phyloP scores from a whole-genome alignment of 257 asterid genomes.

The Solanum medicagineum region DNA sequence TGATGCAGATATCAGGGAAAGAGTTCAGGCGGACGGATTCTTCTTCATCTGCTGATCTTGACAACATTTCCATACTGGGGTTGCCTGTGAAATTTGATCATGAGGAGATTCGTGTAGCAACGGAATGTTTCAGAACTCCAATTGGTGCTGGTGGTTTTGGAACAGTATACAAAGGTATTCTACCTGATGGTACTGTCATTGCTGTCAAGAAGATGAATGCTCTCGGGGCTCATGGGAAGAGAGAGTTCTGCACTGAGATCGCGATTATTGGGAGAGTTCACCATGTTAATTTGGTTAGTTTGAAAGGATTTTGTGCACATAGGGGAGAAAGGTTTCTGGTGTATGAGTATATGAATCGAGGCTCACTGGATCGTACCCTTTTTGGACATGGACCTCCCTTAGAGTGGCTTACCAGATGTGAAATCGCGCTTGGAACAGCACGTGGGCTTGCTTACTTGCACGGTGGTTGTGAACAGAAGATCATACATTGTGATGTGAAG shows the following conservation, averaged over 20 bases:
- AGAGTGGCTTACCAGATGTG: constrained; percentile 59
- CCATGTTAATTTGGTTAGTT: constrained; percentile 58
- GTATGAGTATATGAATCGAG: constrained; percentile 67
- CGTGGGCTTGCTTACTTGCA: constrained; percentile 71
- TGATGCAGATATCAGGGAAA: constrained; percentile 4
- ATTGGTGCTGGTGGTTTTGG: constrained; percentile 80
- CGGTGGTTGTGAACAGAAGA: constrained; percentile 55
- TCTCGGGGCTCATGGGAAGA: constrained; percentile 42
- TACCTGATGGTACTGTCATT: constrained; percentile 35
- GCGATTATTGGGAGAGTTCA: constrained; percentile 58
- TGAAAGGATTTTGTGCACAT: constrained; percentile 60
- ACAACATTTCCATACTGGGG: constrained; percentile 39
- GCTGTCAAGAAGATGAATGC: constrained; percentile 57
- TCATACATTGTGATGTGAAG: constrained; percentile 69
- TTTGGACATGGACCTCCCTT: constrained; percentile 48
- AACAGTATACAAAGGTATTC: constrained; percentile 48
- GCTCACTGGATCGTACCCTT: constrained; percentile 57
- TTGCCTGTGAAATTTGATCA: constrained; percentile 45
- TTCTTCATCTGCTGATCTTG: constrained; percentile 21
- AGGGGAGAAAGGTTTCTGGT: constrained; percentile 46
- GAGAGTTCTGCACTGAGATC: constrained; percentile 60
- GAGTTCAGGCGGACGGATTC: constrained; percentile 8
- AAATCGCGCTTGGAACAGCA: constrained; percentile 59
- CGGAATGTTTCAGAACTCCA: constrained; percentile 36
- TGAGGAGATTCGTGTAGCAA: constrained; percentile 42